phyloP scores from a whole-genome alignment of 208 protist species.

The Trichomonas gallinae region DNA sequence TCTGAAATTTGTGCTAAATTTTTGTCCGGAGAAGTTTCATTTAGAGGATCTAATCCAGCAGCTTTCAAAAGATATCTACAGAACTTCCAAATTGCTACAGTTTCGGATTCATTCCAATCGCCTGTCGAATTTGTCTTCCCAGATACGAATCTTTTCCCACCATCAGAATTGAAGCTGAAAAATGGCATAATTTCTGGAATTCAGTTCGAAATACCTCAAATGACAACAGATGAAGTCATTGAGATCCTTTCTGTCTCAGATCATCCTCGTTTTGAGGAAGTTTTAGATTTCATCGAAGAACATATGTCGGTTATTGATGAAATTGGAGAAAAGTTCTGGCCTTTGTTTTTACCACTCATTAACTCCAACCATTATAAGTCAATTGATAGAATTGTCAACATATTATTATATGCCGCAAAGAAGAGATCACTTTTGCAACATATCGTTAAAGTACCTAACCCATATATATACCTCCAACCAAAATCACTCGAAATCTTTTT shows the following conservation, averaged over 20 bases:
- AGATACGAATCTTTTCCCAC: background rate
- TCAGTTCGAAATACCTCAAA: background rate
- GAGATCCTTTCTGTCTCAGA: background rate
- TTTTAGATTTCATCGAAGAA: background rate
- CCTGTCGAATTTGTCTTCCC: background rate
- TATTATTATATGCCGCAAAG: background rate
- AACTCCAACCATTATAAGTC: background rate
- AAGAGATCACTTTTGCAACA: background rate
- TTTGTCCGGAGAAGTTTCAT: background rate
- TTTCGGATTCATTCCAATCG: background rate
- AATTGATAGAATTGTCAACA: background rate
- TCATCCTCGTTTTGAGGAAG: background rate
- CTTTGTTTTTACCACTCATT: background rate
- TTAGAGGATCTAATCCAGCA: background rate
- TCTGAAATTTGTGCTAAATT: background rate
- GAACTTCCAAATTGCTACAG: background rate
- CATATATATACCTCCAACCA: background rate
- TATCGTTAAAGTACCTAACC: background rate
- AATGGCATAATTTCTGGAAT: background rate
- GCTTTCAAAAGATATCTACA: background rate
- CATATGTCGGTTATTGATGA: background rate
- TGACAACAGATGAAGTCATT: background rate
- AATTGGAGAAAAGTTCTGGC: background rate
- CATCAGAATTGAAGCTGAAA: background rate
- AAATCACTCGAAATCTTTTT: background rate